Conservation (phyloP, 192 early-diverging fungal species). For the Backusella macrospora region DNA sequence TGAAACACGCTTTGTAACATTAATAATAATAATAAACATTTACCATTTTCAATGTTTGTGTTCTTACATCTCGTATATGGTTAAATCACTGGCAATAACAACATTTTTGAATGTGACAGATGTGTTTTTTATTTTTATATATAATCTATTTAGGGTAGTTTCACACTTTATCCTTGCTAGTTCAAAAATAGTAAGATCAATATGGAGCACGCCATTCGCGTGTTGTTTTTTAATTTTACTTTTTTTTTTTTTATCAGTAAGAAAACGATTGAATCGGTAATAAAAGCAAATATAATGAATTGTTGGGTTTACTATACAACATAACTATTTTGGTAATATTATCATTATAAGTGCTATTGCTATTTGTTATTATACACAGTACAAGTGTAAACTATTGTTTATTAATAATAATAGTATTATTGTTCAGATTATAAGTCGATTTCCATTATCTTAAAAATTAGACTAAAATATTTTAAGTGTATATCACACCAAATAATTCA, state of each 20-base stretch:
- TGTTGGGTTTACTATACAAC: too few relatives aligned
- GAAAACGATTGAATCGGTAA: not conserved
- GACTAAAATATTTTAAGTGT: too few relatives aligned
- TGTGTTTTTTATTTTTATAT: not conserved
- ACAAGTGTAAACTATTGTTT: too few relatives aligned
- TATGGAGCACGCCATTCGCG: not conserved
- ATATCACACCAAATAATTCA: too few relatives aligned
- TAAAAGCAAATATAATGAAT: too few relatives aligned
- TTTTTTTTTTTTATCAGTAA: not conserved
- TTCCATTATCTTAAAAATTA: too few relatives aligned
- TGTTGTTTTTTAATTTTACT: conserved; percentile 5
- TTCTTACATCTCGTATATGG: not conserved
- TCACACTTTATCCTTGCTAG: not conserved
- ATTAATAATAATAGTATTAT: too few relatives aligned
- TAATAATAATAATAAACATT: not conserved
- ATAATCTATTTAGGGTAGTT: not conserved
- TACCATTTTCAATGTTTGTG: not conserved
- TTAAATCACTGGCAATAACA: not conserved
- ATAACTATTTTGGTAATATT: too few relatives aligned
- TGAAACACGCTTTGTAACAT: not conserved
- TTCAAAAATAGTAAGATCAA: not conserved
- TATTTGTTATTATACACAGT: too few relatives aligned
- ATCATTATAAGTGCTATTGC: too few relatives aligned
- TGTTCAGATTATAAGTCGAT: too few relatives aligned
- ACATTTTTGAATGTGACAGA: not conserved